Base-by-base conservation (phyloP, 148 eudicot genomes). In the Rheum nobile region DNA sequence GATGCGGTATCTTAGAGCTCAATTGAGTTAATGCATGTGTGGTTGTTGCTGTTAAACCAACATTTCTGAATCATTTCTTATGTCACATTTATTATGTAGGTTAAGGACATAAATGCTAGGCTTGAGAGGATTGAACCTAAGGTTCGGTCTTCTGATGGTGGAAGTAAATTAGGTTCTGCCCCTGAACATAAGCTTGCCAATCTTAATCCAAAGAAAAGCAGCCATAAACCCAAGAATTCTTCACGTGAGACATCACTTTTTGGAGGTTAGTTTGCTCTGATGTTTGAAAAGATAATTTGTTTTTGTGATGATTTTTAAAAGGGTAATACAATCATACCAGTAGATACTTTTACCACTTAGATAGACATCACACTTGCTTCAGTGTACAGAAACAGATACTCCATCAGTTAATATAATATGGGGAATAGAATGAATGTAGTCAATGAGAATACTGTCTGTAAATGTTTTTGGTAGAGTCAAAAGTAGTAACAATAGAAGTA, bases 91-190 rank as follows among this genome's bases (percentile, higher is more conserved):
- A 26, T 59, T 4, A 37, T 86, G 83, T 86, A 95, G 99, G 81
- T 91, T 32, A 95, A 80, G 78, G 99, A 91, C 79, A 95, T 95
- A 71, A 91, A 92, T 87, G 85, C 85, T 16, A 87, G 96, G 82
- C 74, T 95, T 61, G 97, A 91, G 81, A 88, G 83, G 75, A 88
- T 95, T 86, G 91, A 91, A 80, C 97, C 96, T 13, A 95, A 90
- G 83, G 81, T 79, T 41, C 89, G 80, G 48, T 79, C 91, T 32
- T 81, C 92, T 54, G 94, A 91, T 78, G 89, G 86, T 42, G 79
- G 80, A 74, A 77, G 77, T 54, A 75, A 79, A 81, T 80, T 47
- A 71, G 82, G 78, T 74, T 17, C 83, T 74, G 79, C 85, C 75
- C 78, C 50, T 73, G 96, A 88, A 77, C 74, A 65, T 38, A 95